These are phyloP conservation scores for Musa itinerans DNA, from an alignment of 176 grass and related monocot genomes.

Conservation along the genomic window DNA sequence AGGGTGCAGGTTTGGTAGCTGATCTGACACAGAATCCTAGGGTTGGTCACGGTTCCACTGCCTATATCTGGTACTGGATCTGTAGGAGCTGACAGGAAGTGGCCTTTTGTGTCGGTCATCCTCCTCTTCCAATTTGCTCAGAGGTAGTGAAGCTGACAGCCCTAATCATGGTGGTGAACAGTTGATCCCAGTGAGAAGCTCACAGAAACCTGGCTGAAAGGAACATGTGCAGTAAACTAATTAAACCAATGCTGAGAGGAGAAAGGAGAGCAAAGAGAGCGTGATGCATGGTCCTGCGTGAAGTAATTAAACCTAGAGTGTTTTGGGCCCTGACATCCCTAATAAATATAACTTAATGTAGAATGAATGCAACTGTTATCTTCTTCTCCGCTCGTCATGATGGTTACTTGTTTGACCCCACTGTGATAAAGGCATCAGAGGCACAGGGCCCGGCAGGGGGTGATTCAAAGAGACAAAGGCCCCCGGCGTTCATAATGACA, in stretches of 20 bases:
- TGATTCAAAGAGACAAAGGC: not conserved
- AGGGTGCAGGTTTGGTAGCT: not conserved
- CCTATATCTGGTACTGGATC: not conserved
- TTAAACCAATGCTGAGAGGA: no score
- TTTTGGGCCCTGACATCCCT: no score
- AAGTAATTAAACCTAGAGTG: no score
- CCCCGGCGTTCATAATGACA: not conserved
- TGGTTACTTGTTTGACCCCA: conserved; percentile 1
- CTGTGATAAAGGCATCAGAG: not conserved
- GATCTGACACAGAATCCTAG: conserved; percentile 1
- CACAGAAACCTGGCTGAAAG: no score
- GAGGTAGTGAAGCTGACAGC: not conserved
- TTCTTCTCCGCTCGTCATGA: not conserved
- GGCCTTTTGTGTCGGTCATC: not conserved
- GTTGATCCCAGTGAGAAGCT: no score
- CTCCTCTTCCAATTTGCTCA: not conserved
- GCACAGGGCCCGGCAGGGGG: not conserved
- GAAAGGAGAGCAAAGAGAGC: no score
- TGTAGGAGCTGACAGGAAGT: not conserved
- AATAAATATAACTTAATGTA: no score
- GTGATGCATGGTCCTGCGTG: no score
- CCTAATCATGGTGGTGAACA: conserved; percentile 1
- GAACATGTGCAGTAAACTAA: no score
- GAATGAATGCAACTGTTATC: no score
- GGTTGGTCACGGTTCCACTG: not conserved